Base-by-base conservation (phyloP, 2,329 filamentous ascomycete genomes). In the Fusarium nelsonii region DNA sequence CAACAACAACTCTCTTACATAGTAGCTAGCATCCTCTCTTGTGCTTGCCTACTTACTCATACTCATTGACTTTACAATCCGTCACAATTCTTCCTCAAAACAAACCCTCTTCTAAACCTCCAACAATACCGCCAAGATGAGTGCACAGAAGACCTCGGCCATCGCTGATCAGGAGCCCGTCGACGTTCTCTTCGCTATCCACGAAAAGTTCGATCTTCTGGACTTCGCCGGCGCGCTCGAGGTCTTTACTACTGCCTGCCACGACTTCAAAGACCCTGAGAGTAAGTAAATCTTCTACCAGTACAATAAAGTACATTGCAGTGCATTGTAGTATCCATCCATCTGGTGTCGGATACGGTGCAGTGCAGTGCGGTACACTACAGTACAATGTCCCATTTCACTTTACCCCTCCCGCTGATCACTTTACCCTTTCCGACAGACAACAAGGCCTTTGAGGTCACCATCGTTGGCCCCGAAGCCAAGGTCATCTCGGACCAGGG, bases 401-500 rank as follows among this genome's bases (percentile, higher is more conserved):
- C 48, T 50, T 68, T 70, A 70, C 71, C 65, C 69, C 63, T 68
- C 66, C 53, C 60, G 60, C 72, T 74, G 68, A 74, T 65, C 72
- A 69, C 52, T 37, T 45, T 50, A 43, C 63, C 62, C 50, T 54
- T 60, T 57, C 52, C 20, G 36, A n/a, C 44, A 88, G 86, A 77
- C 65, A 82, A 82, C 77, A 86, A 84, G 74, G 87, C 87, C 53
- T 89, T 89, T 75, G 85, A 88, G 62, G 81, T 85, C 75, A 88
- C 86, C 72, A 79, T 88, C 67, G 85, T 84, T 36, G 82, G 80
- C 33, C 80, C 81, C 65, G 86, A 88, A 73, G 79, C 84, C 73
- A 83, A 86, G 79, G 82, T 87, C 44, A 75, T 88, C 51, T 87
- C 86, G 28, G 78, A 81, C 41, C 84, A 93, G 79, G 92, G 92